Percentiles rank a stretch among this genome's conserved stretches.
These are phyloP conservation scores for Trametes cubensis DNA, from an alignment of 768 basidiomycete genomes.

Conservation along the genomic window DNA sequence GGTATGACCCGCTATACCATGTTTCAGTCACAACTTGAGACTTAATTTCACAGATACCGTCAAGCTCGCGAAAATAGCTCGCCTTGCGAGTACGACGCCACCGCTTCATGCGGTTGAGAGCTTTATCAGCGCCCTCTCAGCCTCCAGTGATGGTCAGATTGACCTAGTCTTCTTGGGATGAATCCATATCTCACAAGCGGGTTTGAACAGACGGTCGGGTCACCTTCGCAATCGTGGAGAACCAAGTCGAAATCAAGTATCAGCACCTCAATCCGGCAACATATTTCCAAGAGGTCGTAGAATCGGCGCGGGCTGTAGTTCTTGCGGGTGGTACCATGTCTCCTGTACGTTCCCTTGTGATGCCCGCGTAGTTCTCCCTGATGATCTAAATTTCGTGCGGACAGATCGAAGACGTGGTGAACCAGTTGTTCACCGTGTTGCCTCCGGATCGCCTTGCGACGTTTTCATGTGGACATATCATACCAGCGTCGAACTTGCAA, in stretches of 20 bases:
- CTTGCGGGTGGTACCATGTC: slow-evolving; percentile 99
- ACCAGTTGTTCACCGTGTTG: slow-evolving; percentile 76
- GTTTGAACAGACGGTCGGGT: slow-evolving; percentile 70
- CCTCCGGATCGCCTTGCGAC: slow-evolving; percentile 63
- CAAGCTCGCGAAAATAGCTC: slow-evolving; percentile 31
- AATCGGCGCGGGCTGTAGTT: slow-evolving; percentile 80
- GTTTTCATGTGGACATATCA: slow-evolving; percentile 92
- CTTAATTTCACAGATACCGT: slow-evolving; percentile 25
- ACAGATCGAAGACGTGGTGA: slow-evolving; percentile 85
- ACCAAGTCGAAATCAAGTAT: slow-evolving; percentile 76
- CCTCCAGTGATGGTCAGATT: slow-evolving; percentile 73
- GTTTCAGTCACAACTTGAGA: neutral
- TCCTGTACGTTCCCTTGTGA: slow-evolving; percentile 56
- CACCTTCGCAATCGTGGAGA: slow-evolving; percentile 46
- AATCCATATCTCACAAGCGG: neutral
- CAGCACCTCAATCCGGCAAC: slow-evolving; percentile 91
- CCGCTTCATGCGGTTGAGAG: slow-evolving; percentile 81
- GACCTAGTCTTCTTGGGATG: neutral
- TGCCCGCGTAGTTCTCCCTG: slow-evolving; percentile 4
- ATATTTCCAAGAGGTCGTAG: slow-evolving; percentile 81
- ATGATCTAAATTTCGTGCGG: neutral
- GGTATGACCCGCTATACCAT: slow-evolving; percentile 14
- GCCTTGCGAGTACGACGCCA: slow-evolving; percentile 51
- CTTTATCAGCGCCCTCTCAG: slow-evolving; percentile 77
- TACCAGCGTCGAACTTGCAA: slow-evolving; percentile 77